Conservation (phyloP, 1,284 basidiomycete species). For the Gymnopus androsaceus region DNA sequence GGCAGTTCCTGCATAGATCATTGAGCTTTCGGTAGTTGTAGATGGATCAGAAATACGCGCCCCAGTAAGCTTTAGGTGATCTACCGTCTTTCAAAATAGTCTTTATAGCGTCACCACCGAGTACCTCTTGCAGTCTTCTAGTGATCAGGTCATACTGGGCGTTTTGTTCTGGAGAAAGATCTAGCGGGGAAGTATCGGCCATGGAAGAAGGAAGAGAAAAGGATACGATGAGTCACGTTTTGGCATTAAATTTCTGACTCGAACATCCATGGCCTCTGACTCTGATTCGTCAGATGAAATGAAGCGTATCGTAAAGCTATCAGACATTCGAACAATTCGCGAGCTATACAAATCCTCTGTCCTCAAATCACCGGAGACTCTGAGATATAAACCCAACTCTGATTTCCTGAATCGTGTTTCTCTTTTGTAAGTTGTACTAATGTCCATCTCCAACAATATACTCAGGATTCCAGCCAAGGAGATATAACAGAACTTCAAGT, state of each 20-base stretch:
- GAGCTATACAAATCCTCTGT: conserved; percentile 11
- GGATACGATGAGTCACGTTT: not conserved
- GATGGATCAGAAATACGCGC: conserved; percentile 44
- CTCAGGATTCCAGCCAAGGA: conserved; percentile 60
- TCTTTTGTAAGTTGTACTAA: conserved; percentile 51
- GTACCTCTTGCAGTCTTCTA: conserved; percentile 83
- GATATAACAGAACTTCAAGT: conserved; percentile 75
- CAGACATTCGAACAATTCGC: conserved; percentile 5
- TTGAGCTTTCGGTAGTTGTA: conserved; percentile 9
- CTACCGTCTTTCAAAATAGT: conserved; percentile 79
- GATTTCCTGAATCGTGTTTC: conserved; percentile 55
- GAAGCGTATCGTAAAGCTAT: conserved; percentile 6
- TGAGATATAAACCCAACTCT: conserved; percentile 37
- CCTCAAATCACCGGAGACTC: conserved; percentile 1
- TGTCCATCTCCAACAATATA: not conserved
- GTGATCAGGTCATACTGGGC: conserved; percentile 81
- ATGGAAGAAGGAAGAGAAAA: not conserved
- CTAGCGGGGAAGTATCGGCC: not conserved
- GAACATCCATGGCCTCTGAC: not conserved
- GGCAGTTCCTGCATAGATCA: conserved; percentile 70
- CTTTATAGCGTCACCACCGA: conserved; percentile 85
- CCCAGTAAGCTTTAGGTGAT: conserved; percentile 87
- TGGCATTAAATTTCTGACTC: not conserved
- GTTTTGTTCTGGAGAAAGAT: conserved; percentile 3
- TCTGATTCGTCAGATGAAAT: conserved; percentile 9